Evolutionary conservation across 1,284 basidiomycete genomes (phyloP), one percentile per base, ranked within the genome.

Genomic region (Abortiporus biennis): DNA sequence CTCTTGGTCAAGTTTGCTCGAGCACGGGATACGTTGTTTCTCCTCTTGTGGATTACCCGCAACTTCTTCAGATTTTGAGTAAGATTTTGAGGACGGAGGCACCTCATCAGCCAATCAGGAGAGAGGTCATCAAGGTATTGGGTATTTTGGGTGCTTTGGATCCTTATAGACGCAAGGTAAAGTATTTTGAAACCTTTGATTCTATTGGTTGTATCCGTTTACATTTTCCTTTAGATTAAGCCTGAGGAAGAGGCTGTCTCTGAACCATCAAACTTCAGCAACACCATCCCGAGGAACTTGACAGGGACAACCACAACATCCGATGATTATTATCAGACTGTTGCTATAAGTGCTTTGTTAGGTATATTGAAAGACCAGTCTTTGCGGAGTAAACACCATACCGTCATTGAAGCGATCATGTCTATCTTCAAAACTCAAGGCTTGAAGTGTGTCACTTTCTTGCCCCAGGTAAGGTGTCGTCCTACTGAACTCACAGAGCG

Each of bases 341-440:
- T 96, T 3, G 95, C 94, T 31, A 91, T 99, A 63, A 88, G 85
- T 36, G 82, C 92, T 1, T 74, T 99, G 17, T 76, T 99, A 36
- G 78, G 80, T 40, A 91, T 99, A 43, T 68, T 99, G 51, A 89
- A 86, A 57, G 96, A 98, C 57, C 83, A 89, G 44, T 84, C 92
- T 4, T 71, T 95, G 49, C 85, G 76, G 56, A 80, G 74, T 48
- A 85, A 93, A 55, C 93, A 98, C 54, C 84, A 92, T 63, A 91
- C 85, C 35, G 95, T 95, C 46, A 95, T 99, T 51, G 94, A 99
- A 62, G 94, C 95, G 2, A 89, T 99, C 56, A 99, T 99, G 92
- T 91, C 94, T 47, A 98, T 99, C 50, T 99, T 99, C 77, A 93
- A 95, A 64, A 98, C 94, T 0, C 93, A 99, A 61, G 92, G 96